Evolutionary conservation across 805 yeast species (phyloP).

Genomic region (Priceomyces castillae): DNA sequence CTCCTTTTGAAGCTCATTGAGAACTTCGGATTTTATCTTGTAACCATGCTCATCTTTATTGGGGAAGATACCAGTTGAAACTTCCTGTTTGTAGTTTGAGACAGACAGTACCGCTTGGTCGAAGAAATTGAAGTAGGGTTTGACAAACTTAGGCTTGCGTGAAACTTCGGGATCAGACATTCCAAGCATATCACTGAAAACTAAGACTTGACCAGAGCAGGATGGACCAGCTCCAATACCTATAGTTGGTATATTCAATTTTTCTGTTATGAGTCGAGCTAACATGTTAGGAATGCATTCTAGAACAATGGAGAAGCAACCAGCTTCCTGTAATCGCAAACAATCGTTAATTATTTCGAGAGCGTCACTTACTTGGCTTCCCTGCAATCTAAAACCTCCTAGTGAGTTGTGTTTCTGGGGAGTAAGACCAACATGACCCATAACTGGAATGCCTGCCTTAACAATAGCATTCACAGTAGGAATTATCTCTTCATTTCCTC

Average conservation of each 20-base stretch:
- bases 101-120: slow-evolving; percentile 51
- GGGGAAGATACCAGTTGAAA: slow-evolving; percentile 59
- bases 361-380: slow-evolving; percentile 56
- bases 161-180: slow-evolving; percentile 51
- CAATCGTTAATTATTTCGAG: slow-evolving; percentile 63
- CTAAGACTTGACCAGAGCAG: slow-evolving; percentile 88
- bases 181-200: slow-evolving; percentile 80
- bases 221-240: slow-evolving; percentile 93
- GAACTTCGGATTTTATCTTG: slow-evolving; percentile 63
- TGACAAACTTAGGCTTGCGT: slow-evolving; percentile 70
- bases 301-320: slow-evolving; percentile 69
- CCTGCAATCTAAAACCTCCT: slow-evolving; percentile 91
- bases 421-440: slow-evolving; percentile 90
- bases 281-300: slow-evolving; percentile 85
- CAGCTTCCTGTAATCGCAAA: slow-evolving; percentile 63
- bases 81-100: slow-evolving; percentile 55
- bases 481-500: slow-evolving; percentile 56
- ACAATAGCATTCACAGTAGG: slow-evolving; percentile 56
- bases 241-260: slow-evolving; percentile 71
- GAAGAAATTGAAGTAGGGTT: slow-evolving; percentile 57
- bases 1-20: slow-evolving; percentile 21
- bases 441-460: slow-evolving; percentile 76
- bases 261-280: slow-evolving; percentile 60
- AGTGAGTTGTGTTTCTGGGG: slow-evolving; percentile 79
- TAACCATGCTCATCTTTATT: slow-evolving; percentile 58